A percentile compares a stretch with the other conserved stretches of the same genome.
These are phyloP conservation scores for Tulasnella sp. DNA, from an alignment of 768 basidiomycete species.

Conservation along the genomic window DNA sequence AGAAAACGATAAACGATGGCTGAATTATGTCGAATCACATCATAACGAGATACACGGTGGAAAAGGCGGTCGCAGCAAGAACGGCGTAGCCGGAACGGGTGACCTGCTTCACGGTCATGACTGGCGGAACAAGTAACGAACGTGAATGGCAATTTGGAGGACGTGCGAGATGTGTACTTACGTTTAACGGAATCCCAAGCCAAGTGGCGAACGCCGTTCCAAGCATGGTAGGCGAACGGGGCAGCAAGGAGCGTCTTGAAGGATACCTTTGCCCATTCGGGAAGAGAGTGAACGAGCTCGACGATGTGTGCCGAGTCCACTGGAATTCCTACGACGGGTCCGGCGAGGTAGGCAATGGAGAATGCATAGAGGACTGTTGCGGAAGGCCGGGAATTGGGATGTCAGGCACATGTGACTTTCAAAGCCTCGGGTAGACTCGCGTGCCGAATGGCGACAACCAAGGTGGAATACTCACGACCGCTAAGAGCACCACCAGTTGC, in stretches of 20 bases:
- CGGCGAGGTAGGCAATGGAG: slow-evolving; percentile 75
- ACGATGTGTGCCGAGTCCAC: slow-evolving; percentile 76
- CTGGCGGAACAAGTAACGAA: slow-evolving; percentile 36
- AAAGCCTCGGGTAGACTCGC: background rate
- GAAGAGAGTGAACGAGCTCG: slow-evolving; percentile 59
- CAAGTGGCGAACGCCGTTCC: slow-evolving; percentile 87
- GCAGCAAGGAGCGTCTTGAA: slow-evolving; percentile 73
- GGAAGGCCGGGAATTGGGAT: background rate
- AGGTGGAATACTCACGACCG: slow-evolving; percentile 41
- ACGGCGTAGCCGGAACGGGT: slow-evolving; percentile 81
- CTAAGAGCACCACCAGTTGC: slow-evolving; percentile 75
- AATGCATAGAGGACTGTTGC: slow-evolving; percentile 75
- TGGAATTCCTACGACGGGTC: slow-evolving; percentile 52
- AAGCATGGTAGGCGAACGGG: slow-evolving; percentile 84
- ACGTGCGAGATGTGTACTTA: slow-evolving; percentile 40
- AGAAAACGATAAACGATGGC: slow-evolving; percentile 24
- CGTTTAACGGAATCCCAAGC: slow-evolving; percentile 84
- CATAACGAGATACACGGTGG: slow-evolving; percentile 63
- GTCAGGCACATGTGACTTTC: background rate
- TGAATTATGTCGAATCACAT: slow-evolving; percentile 29
- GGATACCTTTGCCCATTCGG: slow-evolving; percentile 65
- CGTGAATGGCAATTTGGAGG: background rate
- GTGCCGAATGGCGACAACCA: slow-evolving; percentile 10
- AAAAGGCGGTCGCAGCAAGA: slow-evolving; percentile 64
- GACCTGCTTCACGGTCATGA: slow-evolving; percentile 68